Base-by-base conservation (phyloP, 2,329 filamentous ascomycete species). In the Ramichloridium luteum region DNA sequence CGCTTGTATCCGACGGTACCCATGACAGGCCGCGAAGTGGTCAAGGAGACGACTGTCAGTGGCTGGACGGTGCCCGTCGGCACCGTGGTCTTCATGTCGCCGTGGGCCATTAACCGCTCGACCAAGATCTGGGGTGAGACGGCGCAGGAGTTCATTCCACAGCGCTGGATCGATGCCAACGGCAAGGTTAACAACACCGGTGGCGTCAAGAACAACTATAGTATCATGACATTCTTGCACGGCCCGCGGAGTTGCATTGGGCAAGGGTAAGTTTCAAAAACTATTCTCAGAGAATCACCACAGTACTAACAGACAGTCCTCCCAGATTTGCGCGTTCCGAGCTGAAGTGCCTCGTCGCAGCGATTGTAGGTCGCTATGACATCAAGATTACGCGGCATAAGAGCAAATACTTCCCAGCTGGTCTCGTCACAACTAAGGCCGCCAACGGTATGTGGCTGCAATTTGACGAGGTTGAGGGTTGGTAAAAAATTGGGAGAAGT, bases 41-140 rank as follows among this genome's bases (percentile, higher is more conserved):
- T 36, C 4, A 35, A 34, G 8, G 39, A 44, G 20, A 43, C 44
- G 3, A 34, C 36, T 9, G 30, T 43, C 27, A 34, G 12, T 5
- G 33, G 33, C 9, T 25, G 30, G 4, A 23, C 22, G 13, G 25
- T 39, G 13, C 33, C 37, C 2, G 23, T 13, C 6, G 37, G 37
- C 10, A 57, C 67, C 76, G 8, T 67, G 84, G 28, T 77, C 81
- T 35, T 70, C 76, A 51, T 74, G 70, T 51, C 61, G 73, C 2
- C 49, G 6, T 55, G 49, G 33, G 51, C 50, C 0, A 46, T 54
- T 6, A 49, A 56, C 22, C 49, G 49, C 9, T 42, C 47, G 28
- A 29, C 39, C 6, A 39, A 40, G 4, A 43, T 54, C 10, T 55
- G 50, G 50, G 51, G 51, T 6, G 26, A 38, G 2, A 49, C 53